Percentiles rank a stretch among this genome's conserved stretches.
phyloP scores from a whole-genome alignment of 805 yeast species.

The Spathaspora passalidarum region DNA sequence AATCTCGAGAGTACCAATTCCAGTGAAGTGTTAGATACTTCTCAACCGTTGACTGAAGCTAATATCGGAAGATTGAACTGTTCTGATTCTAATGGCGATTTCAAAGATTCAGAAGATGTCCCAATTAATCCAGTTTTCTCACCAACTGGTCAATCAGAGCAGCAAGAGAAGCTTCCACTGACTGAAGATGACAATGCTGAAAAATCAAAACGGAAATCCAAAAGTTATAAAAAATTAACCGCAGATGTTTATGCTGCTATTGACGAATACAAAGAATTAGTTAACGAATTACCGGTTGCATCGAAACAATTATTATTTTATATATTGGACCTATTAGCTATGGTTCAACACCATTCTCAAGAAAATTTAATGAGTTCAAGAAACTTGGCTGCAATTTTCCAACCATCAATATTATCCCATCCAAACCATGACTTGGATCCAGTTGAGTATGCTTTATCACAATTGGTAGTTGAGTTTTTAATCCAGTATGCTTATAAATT shows the following conservation, averaged over 20 bases:
- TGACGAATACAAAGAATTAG: constrained; percentile 64
- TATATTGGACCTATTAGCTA: constrained; percentile 78
- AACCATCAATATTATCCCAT: constrained; percentile 92
- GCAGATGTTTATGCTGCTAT: constrained; percentile 68
- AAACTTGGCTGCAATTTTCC: constrained; percentile 93
- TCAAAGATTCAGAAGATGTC: not conserved
- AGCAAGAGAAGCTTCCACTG: not conserved
- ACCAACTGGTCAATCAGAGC: not conserved
- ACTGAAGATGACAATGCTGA: not conserved
- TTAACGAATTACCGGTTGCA: constrained; percentile 68
- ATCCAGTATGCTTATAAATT: constrained; percentile 81
- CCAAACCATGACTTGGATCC: constrained; percentile 92
- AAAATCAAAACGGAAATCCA: constrained; percentile 33
- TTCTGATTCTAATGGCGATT: constrained; percentile 9
- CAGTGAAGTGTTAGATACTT: constrained; percentile 8
- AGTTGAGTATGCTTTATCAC: constrained; percentile 83
- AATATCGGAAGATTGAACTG: constrained; percentile 28
- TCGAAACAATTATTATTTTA: constrained; percentile 82
- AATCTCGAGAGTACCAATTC: not conserved
- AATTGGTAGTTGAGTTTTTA: constrained; percentile 82
- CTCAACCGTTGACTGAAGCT: constrained; percentile 30
- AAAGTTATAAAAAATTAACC: constrained; percentile 55
- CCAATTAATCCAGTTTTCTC: not conserved
- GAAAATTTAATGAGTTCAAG: constrained; percentile 88
- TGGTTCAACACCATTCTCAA: constrained; percentile 75